A percentile compares a stretch with the other conserved stretches of the same genome.
These are phyloP conservation scores for Eimeria necatrix DNA, from an alignment of 169 alveolate species.

Conservation along the genomic window DNA sequence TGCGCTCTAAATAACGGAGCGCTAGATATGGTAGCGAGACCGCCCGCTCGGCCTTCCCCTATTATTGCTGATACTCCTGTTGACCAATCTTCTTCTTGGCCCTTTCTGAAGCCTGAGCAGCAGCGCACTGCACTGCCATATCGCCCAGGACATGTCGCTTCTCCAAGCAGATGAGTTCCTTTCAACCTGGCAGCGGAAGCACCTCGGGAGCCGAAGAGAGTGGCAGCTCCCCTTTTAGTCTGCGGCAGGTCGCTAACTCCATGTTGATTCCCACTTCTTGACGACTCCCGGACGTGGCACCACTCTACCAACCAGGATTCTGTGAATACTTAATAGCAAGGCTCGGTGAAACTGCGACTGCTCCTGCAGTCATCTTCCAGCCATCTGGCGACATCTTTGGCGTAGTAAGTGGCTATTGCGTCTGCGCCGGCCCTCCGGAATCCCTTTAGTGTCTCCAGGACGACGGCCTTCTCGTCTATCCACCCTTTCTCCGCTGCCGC, in stretches of 20 bases:
- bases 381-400: conserved; percentile 87
- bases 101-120: neutral
- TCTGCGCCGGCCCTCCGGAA: conserved; percentile 94
- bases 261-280: too few species aligned
- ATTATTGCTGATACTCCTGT: neutral
- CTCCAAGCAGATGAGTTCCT: neutral
- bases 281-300: too few species aligned
- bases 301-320: too few species aligned
- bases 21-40: neutral
- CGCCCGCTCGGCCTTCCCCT: neutral
- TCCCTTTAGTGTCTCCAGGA: conserved; percentile 89
- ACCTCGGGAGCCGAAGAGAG: neutral
- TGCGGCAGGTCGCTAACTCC: neutral
- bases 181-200: neutral
- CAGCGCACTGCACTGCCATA: conserved; percentile 43
- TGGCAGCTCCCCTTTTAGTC: neutral
- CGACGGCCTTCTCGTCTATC: conserved; percentile 89
- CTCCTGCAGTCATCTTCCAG: conserved; percentile 82
- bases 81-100: neutral
- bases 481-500: conserved; percentile 88
- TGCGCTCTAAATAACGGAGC: neutral
- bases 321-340: conserved; percentile 32
- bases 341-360: conserved; percentile 67
- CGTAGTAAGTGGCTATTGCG: conserved; percentile 91
- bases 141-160: neutral